Evolutionary conservation across 305 asterid genomes (phyloP).

Genomic region (Fraxinus latifolia): DNA sequence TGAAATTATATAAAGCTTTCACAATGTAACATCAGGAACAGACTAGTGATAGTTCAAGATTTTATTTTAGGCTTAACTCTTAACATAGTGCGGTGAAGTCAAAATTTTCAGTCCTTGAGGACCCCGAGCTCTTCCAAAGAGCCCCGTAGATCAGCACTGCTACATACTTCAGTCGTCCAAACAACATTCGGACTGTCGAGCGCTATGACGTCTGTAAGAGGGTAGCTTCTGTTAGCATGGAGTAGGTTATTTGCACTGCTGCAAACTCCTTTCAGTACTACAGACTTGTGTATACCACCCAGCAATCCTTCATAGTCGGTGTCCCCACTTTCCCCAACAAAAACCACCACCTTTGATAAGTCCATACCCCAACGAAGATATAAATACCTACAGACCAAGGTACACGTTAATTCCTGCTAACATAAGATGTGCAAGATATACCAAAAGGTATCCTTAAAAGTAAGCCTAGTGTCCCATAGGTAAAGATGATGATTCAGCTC

Average conservation of each 20-base stretch:
- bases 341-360: constrained; percentile 74
- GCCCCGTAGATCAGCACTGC: constrained; percentile 51
- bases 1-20: constrained; percentile 10
- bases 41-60: not conserved
- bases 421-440: not conserved
- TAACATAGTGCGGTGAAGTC: not conserved
- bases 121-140: constrained; percentile 45
- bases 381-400: constrained; percentile 55
- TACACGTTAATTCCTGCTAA: constrained; percentile 6
- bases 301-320: constrained; percentile 89
- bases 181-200: constrained; percentile 66
- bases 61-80: constrained; percentile 11
- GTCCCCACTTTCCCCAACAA: constrained; percentile 95
- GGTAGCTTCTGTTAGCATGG: constrained; percentile 67
- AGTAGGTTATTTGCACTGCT: constrained; percentile 52
- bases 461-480: not conserved
- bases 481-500: not conserved
- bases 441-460: not conserved
- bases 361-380: constrained; percentile 97
- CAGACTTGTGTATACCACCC: constrained; percentile 83
- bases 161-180: constrained; percentile 47
- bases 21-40: not conserved
- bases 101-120: constrained; percentile 35
- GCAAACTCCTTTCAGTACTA: constrained; percentile 70
- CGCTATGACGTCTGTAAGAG: constrained; percentile 69